These are phyloP conservation scores for Piromyces finnis DNA, from an alignment of 192 early-diverging fungal genomes.

Conservation along the genomic window DNA sequence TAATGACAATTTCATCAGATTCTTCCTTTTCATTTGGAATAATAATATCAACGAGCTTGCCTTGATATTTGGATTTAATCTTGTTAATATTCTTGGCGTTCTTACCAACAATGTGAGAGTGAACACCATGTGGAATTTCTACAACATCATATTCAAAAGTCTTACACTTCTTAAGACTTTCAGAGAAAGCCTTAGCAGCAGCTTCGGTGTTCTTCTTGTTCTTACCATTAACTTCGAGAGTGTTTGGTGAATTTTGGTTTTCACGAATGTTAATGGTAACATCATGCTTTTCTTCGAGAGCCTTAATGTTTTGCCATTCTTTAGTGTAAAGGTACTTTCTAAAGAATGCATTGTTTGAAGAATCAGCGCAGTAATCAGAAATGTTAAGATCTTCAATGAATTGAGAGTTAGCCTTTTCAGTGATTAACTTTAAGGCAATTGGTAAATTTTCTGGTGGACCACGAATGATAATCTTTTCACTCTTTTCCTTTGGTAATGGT, in stretches of 20 bases:
- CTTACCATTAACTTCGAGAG: neutral
- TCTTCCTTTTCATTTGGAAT: neutral
- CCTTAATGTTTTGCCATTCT: neutral
- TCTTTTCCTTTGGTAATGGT: conserved; percentile 44
- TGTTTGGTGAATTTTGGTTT: neutral
- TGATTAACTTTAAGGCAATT: conserved; percentile 55
- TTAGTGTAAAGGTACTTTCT: neutral
- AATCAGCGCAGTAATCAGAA: neutral
- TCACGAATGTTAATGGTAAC: neutral
- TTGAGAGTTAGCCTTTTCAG: conserved; percentile 38
- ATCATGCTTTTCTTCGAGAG: neutral
- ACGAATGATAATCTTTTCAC: conserved; percentile 58
- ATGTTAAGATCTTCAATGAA: neutral
- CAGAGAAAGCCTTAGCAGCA: neutral
- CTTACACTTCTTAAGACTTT: neutral
- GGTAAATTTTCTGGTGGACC: conserved; percentile 53
- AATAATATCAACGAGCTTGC: neutral
- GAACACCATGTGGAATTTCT: neutral
- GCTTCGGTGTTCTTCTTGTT: neutral
- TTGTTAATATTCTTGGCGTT: neutral
- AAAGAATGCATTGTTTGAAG: neutral
- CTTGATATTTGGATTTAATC: neutral
- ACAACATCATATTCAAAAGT: neutral
- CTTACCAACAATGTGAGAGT: neutral
- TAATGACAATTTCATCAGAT: neutral